Evolutionary conservation across 306 rosid species (phyloP).

Genomic region (Ormosia emarginata): DNA sequence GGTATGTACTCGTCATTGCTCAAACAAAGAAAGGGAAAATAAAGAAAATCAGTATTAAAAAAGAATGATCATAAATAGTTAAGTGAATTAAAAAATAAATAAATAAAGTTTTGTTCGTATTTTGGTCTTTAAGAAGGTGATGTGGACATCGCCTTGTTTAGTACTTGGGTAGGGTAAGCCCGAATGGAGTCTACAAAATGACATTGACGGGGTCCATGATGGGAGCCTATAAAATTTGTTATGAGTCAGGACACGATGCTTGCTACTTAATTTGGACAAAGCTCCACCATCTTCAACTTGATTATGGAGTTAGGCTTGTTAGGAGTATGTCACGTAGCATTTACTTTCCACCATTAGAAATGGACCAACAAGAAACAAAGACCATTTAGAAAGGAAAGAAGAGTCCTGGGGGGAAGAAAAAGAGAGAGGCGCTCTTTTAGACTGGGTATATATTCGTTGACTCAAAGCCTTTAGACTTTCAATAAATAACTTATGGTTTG

Average conservation of each 20-base stretch:
- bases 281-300: neutral
- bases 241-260: neutral
- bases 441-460: neutral
- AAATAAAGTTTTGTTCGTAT: neutral
- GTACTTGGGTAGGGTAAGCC: neutral
- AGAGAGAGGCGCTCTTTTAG: neutral
- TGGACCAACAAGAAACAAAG: neutral
- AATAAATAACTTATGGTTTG: neutral
- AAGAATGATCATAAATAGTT: neutral
- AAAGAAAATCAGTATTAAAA: neutral
- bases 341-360: neutral
- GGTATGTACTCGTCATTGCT: neutral
- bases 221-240: neutral
- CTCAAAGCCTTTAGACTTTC: neutral
- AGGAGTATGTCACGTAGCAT: slow-evolving; percentile 11
- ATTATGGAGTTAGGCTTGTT: slow-evolving; percentile 13
- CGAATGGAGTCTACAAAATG: neutral
- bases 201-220: neutral
- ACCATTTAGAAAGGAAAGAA: neutral
- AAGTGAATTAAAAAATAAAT: neutral
- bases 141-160: neutral
- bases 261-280: neutral
- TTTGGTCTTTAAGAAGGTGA: neutral
- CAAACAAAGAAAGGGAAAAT: neutral
- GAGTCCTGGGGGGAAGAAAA: neutral